Evolutionary conservation across 139 green algal genomes (phyloP).

Genomic region (Ettlia oleoabundans): DNA sequence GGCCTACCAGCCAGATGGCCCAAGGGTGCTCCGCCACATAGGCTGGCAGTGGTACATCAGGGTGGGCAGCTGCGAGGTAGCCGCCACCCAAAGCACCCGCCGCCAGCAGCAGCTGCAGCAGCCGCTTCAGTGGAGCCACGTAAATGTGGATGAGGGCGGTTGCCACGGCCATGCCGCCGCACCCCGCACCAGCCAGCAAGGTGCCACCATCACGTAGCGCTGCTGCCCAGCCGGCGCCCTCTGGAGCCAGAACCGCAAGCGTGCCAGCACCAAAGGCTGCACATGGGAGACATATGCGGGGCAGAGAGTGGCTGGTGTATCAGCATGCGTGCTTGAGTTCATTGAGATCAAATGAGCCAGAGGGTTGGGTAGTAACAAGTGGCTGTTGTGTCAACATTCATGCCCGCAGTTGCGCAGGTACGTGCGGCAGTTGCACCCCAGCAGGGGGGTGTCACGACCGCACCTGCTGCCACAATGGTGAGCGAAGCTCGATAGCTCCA

Average conservation of each 20-base stretch:
- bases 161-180: constrained; percentile 69
- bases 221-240: background rate
- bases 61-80: constrained; percentile 62
- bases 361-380: too few relatives aligned
- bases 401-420: too few relatives aligned
- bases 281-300: too few relatives aligned
- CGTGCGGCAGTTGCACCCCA: too few relatives aligned
- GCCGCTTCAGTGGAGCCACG: constrained; percentile 77
- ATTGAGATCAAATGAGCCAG: too few relatives aligned
- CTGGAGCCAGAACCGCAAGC: background rate
- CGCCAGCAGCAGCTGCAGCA: constrained; percentile 74
- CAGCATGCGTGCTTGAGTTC: too few relatives aligned
- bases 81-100: constrained; percentile 60
- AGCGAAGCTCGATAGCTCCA: constrained; percentile 10
- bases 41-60: constrained; percentile 47
- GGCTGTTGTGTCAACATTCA: too few relatives aligned
- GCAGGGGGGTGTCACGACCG: too few relatives aligned
- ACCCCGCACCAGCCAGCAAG: constrained; percentile 48
- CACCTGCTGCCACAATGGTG: background rate
- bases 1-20: constrained; percentile 88
- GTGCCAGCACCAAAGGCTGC: constrained; percentile 21
- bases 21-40: constrained; percentile 75
- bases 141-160: constrained; percentile 95
- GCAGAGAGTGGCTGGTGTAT: too few relatives aligned
- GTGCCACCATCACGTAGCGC: background rate